phyloP scores from a whole-genome alignment of 306 rosid genomes.

The Sicyos edulis region DNA sequence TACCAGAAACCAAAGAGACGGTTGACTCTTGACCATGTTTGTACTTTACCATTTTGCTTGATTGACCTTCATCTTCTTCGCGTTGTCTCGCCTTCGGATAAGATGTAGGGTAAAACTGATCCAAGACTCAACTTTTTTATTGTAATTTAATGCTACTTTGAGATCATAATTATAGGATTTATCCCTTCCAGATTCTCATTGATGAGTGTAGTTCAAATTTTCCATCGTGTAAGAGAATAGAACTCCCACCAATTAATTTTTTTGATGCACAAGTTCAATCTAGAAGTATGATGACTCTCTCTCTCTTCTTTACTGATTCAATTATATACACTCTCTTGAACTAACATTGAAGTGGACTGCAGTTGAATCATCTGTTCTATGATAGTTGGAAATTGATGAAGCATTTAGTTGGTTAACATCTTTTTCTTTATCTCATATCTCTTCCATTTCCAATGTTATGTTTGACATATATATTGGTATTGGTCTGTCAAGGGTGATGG shows the following conservation, averaged over 20 bases:
- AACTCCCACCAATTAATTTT: not conserved
- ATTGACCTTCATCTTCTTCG: conserved; percentile 19
- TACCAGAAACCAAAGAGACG: conserved; percentile 23
- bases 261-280: conserved; percentile 9
- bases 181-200: not conserved
- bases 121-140: not conserved
- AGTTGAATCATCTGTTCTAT: not conserved
- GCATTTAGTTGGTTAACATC: not conserved
- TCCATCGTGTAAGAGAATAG: conserved; percentile 13
- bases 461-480: too few species aligned
- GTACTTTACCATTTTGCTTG: conserved; percentile 20
- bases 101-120: conserved; percentile 11
- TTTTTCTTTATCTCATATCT: not conserved
- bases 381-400: not conserved
- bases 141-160: not conserved
- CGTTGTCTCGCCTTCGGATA: conserved; percentile 18
- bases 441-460: not conserved
- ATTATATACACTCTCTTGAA: not conserved
- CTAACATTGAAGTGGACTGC: conserved; percentile 1
- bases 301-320: not conserved
- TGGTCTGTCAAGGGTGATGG: too few species aligned
- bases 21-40: conserved; percentile 33
- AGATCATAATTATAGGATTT: not conserved
- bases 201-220: conserved; percentile 8
- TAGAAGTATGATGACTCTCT: not conserved